A percentile compares a stretch with the other conserved stretches of the same genome.
phyloP scores from a whole-genome alignment of 78 protist species.

The Isochrysis galbana region DNA sequence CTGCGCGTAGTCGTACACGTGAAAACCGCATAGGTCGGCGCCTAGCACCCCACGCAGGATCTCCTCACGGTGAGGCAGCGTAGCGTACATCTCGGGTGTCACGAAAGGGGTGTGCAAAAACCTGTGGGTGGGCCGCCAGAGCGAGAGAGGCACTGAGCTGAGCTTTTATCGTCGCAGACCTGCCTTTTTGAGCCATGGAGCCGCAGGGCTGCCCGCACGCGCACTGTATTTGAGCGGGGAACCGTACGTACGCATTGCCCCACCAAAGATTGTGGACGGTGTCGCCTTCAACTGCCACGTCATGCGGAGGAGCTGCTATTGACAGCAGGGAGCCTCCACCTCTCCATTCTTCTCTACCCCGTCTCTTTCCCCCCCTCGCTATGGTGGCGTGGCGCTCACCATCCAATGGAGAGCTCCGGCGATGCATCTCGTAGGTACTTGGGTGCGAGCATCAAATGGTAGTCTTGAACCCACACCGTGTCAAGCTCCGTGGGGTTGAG shows the following conservation, averaged over 20 bases:
- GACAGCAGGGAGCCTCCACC: too few relatives aligned
- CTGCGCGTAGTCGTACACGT: slow-evolving; percentile 61
- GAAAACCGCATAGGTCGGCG: slow-evolving; percentile 73
- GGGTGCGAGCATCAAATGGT: slow-evolving; percentile 85
- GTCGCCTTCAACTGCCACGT: too few relatives aligned
- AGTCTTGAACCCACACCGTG: slow-evolving; percentile 80
- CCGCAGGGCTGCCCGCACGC: too few relatives aligned
- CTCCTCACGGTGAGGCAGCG: slow-evolving; percentile 30
- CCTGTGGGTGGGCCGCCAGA: too few relatives aligned
- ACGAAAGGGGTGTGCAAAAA: slow-evolving; percentile 92
- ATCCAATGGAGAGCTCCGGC: slow-evolving; percentile 31
- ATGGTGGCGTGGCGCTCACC: not conserved
- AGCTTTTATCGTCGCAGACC: too few relatives aligned
- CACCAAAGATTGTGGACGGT: too few relatives aligned
- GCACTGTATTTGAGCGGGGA: too few relatives aligned
- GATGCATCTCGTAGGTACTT: not conserved
- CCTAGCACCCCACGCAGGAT: slow-evolving; percentile 68
- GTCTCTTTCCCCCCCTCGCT: not conserved
- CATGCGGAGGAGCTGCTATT: too few relatives aligned
- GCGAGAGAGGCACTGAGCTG: too few relatives aligned
- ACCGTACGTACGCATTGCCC: too few relatives aligned
- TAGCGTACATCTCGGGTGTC: slow-evolving; percentile 80
- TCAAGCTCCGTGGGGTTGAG: not conserved
- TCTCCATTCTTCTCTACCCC: too few relatives aligned
- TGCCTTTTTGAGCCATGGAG: too few relatives aligned